Evolutionary conservation across 164 flowering plant genomes (phyloP), one percentile per base, ranked within the genome.

Genomic region (Tetrastigma voinierianum): DNA sequence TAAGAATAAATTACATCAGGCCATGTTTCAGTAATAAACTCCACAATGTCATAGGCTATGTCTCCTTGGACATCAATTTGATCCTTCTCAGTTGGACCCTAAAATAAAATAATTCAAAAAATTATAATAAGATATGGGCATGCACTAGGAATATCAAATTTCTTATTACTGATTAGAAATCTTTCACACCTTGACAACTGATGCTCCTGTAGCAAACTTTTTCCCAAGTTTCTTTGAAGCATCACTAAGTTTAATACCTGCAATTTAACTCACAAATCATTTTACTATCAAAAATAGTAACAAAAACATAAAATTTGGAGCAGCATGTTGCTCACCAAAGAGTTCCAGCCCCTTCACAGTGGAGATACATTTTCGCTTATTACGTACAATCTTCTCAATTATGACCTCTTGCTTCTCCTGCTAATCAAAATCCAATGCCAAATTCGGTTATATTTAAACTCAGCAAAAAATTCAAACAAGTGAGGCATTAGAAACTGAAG

Each of bases 191-290:
- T 95, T 95, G 48, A 92, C 97, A 67, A 95, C 97, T 67, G 98
- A 95, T 61, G 98, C 98, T 52, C 98, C 98, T 13, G 98, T 89
- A n/a, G 98, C 98, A 82, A 95, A 95, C 82, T 92, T 95, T 57
- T 92, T 95, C 55, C 98, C 98, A 68, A 95, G 91, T 76, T 92
- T 95, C 83, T 95, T 95, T 65, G 98, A 92, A 57, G 97, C 98
- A 70, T 95, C 98, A 80, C 86, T 86, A n/a, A 95, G 90, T 74
- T 94, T 94, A 67, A 91, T 78, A 68, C 98, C 98, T 91, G 81
- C 72, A 76, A 76, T 24, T 40, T 57, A 11, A 52, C 57, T 57
- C 10, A 52, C 43, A 51, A 25, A 21, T 59, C 43, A 44, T 13
- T 40, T 44, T 51, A 23, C 46, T 8, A 46, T 49, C 17, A 61